phyloP scores from a whole-genome alignment of 176 grass and related monocot genomes.

The Dactylis glomerata region DNA sequence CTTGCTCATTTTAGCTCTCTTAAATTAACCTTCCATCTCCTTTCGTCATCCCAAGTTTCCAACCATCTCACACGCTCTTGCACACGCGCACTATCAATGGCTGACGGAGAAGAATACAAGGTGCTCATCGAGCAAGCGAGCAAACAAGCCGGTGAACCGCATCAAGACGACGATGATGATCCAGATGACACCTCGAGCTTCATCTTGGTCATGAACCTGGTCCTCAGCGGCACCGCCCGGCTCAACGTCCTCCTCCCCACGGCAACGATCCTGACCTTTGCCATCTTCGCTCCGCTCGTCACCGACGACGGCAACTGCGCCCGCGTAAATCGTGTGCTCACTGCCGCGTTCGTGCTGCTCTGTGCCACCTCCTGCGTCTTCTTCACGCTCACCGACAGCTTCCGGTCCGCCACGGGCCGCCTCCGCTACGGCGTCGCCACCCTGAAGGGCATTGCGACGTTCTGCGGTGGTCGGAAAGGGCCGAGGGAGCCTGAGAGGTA shows the following conservation, averaged over 20 bases:
- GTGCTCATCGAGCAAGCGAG: slow-evolving; percentile 48
- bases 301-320: slow-evolving; percentile 68
- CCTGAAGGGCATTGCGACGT: slow-evolving; percentile 49
- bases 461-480: slow-evolving; percentile 38
- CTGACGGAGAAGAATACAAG: slow-evolving; percentile 56
- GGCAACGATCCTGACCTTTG: slow-evolving; percentile 85
- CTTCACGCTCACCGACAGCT: slow-evolving; percentile 95
- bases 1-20: neutral
- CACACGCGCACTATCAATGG: slow-evolving; percentile 22
- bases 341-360: slow-evolving; percentile 45
- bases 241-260: slow-evolving; percentile 92
- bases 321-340: slow-evolving; percentile 40
- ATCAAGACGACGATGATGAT: neutral
- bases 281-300: slow-evolving; percentile 86
- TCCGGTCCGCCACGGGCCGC: slow-evolving; percentile 52
- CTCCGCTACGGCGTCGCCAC: slow-evolving; percentile 79
- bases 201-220: slow-evolving; percentile 66
- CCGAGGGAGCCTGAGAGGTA: slow-evolving; percentile 45
- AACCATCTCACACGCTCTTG: neutral
- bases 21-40: slow-evolving; percentile 10
- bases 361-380: slow-evolving; percentile 81
- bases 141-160: neutral
- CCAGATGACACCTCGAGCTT: slow-evolving; percentile 53
- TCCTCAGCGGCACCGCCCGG: slow-evolving; percentile 73
- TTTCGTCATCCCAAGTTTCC: neutral